Evolutionary conservation across 345 rosid species (phyloP).

Genomic region (Raphanus sativus): DNA sequence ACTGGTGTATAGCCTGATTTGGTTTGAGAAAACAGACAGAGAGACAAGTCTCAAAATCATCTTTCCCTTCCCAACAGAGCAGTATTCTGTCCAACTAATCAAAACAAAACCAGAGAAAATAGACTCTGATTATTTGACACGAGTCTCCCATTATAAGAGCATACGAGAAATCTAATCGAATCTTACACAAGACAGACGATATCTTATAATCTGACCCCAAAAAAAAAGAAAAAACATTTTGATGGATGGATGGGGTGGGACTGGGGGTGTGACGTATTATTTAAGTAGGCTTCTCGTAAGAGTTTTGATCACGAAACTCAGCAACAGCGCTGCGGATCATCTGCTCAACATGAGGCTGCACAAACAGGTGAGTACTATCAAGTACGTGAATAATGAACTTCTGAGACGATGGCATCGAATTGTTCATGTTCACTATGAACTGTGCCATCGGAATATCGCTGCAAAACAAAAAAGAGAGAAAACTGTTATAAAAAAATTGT

Average conservation of each 20-base stretch:
- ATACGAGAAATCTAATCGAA: too few species aligned
- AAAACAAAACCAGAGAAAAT: background rate
- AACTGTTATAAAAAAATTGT: background rate
- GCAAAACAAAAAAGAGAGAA: background rate
- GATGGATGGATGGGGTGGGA: background rate
- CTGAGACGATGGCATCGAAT: constrained; percentile 66
- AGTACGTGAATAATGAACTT: constrained; percentile 76
- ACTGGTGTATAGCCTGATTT: background rate
- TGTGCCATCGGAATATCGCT: constrained; percentile 89
- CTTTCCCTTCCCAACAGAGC: background rate
- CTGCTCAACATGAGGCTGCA: constrained; percentile 65
- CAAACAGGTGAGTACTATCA: constrained; percentile 73
- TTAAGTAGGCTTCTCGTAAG: constrained; percentile 76
- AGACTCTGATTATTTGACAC: too few species aligned
- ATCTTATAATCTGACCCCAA: too few species aligned
- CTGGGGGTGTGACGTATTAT: background rate
- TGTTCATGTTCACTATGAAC: constrained; percentile 74
- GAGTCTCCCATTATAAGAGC: too few species aligned
- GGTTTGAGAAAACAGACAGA: background rate
- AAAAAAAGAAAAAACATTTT: background rate
- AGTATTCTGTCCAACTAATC: background rate
- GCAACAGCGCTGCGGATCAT: constrained; percentile 73
- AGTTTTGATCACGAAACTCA: constrained; percentile 84
- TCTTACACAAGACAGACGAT: too few species aligned
- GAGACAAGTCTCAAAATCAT: background rate